Evolutionary conservation across 805 yeast genomes (phyloP).

Genomic region (Lipomyces kockii): DNA sequence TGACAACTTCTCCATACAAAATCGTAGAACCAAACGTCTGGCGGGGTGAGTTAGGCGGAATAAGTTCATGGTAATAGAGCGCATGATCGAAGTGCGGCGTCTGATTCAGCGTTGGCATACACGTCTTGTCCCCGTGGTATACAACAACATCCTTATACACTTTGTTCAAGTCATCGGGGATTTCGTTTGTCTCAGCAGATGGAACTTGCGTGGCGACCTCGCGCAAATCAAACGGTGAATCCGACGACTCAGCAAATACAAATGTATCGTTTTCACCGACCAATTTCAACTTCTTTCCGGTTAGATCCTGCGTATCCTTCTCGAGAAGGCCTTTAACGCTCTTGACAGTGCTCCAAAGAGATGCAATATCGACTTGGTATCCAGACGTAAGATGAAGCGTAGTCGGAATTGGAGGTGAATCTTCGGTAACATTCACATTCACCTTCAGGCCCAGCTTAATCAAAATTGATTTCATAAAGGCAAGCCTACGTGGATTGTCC

Average conservation of each 20-base stretch:
- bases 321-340: slow-evolving; percentile 45
- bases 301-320: slow-evolving; percentile 32
- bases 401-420: slow-evolving; percentile 66
- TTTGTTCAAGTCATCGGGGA: slow-evolving; percentile 59
- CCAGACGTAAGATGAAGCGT: slow-evolving; percentile 63
- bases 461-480: slow-evolving; percentile 63
- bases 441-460: slow-evolving; percentile 69
- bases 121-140: slow-evolving; percentile 54
- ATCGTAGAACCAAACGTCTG: slow-evolving; percentile 58
- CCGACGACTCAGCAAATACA: slow-evolving; percentile 40
- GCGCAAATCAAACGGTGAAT: slow-evolving; percentile 23
- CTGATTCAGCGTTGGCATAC: slow-evolving; percentile 32
- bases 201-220: slow-evolving; percentile 18
- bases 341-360: slow-evolving; percentile 46
- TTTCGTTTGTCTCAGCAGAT: slow-evolving; percentile 37
- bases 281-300: slow-evolving; percentile 47
- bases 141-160: slow-evolving; percentile 62
- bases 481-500: slow-evolving; percentile 55
- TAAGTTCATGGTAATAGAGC: slow-evolving; percentile 53
- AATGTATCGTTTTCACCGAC: slow-evolving; percentile 62
- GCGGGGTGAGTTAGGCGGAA: slow-evolving; percentile 12
- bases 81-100: slow-evolving; percentile 77
- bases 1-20: slow-evolving; percentile 84
- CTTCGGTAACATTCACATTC: slow-evolving; percentile 51
- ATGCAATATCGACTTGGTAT: slow-evolving; percentile 42